Percentiles rank a stretch among this genome's conserved stretches.
phyloP scores from a whole-genome alignment of 768 basidiomycete genomes.

The Paxillus involutus region DNA sequence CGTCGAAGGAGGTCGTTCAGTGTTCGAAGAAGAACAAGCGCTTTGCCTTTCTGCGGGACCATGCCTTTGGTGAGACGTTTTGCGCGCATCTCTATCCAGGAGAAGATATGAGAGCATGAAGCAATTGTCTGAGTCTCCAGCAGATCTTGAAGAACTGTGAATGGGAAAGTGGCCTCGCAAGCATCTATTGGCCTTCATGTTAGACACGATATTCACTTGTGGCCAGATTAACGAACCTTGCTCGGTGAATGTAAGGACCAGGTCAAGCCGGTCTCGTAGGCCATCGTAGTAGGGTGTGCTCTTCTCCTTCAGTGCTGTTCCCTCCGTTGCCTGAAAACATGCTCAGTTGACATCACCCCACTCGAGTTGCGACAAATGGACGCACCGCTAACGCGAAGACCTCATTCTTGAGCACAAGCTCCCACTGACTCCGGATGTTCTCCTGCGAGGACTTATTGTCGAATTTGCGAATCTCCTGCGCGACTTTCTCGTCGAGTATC shows the following conservation, averaged over 20 bases:
- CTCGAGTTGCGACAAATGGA: slow-evolving; percentile 13
- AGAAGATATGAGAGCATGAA: slow-evolving; percentile 85
- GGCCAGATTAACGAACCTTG: slow-evolving; percentile 48
- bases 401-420: slow-evolving; percentile 67
- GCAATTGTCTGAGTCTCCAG: slow-evolving; percentile 83
- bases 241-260: slow-evolving; percentile 76
- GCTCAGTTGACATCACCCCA: not conserved
- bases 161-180: slow-evolving; percentile 75
- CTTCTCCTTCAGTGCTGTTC: slow-evolving; percentile 55
- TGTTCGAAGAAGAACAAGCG: slow-evolving; percentile 78
- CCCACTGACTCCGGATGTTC: slow-evolving; percentile 72
- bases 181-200: slow-evolving; percentile 50
- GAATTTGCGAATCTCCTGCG: slow-evolving; percentile 42
- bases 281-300: slow-evolving; percentile 59
- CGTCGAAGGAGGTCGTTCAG: slow-evolving; percentile 86
- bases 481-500: slow-evolving; percentile 50
- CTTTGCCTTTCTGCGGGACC: slow-evolving; percentile 87
- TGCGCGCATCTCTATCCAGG: slow-evolving; percentile 80
- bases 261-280: slow-evolving; percentile 63
- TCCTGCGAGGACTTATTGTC: slow-evolving; percentile 48
- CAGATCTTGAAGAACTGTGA: slow-evolving; percentile 75
- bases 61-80: slow-evolving; percentile 71
- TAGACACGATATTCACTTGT: not conserved
- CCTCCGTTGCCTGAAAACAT: slow-evolving; percentile 59
- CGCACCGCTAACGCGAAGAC: slow-evolving; percentile 71